A percentile compares a stretch with the other conserved stretches of the same genome.
Evolutionary conservation across 768 basidiomycete genomes (phyloP).

Genomic region (Dacryopinax spathularia): DNA sequence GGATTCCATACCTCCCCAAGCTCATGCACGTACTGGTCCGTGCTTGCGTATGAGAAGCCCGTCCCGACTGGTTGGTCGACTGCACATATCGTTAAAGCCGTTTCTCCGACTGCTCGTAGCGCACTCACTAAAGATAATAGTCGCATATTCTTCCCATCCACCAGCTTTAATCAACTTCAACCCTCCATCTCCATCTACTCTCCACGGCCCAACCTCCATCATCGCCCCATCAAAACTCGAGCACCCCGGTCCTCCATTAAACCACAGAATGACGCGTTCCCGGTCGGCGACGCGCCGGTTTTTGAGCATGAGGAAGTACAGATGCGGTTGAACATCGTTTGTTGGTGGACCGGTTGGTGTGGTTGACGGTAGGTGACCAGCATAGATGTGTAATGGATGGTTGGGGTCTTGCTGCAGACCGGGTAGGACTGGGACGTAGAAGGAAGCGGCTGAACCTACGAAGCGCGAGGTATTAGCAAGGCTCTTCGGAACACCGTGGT

Average conservation of each 20-base stretch:
- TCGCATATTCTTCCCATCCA: slow-evolving; percentile 96
- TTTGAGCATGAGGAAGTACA: slow-evolving; percentile 83
- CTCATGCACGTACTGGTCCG: slow-evolving; percentile 71
- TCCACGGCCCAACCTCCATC: slow-evolving; percentile 97
- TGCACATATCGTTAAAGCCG: slow-evolving; percentile 22
- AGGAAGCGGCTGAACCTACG: slow-evolving; percentile 48
- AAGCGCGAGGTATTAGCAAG: background rate
- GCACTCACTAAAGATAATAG: slow-evolving; percentile 76
- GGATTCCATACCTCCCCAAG: slow-evolving; percentile 43
- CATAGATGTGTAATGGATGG: slow-evolving; percentile 62
- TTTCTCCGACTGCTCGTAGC: background rate
- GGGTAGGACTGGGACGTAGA: slow-evolving; percentile 66
- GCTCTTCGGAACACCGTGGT: no score
- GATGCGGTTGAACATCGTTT: slow-evolving; percentile 51
- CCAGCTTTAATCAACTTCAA: slow-evolving; percentile 56
- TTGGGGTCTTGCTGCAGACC: slow-evolving; percentile 57
- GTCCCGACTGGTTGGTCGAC: slow-evolving; percentile 98
- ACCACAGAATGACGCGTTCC: slow-evolving; percentile 88
- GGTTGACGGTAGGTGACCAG: slow-evolving; percentile 67
- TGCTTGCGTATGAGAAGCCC: slow-evolving; percentile 79
- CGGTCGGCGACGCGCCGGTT: slow-evolving; percentile 79
- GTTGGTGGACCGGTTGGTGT: slow-evolving; percentile 34
- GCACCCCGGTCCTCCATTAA: slow-evolving; percentile 95
- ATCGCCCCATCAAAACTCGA: slow-evolving; percentile 93
- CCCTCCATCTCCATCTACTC: slow-evolving; percentile 54